Base-by-base conservation (phyloP, 257 asterid genomes). In the Capsicum pubescens region DNA sequence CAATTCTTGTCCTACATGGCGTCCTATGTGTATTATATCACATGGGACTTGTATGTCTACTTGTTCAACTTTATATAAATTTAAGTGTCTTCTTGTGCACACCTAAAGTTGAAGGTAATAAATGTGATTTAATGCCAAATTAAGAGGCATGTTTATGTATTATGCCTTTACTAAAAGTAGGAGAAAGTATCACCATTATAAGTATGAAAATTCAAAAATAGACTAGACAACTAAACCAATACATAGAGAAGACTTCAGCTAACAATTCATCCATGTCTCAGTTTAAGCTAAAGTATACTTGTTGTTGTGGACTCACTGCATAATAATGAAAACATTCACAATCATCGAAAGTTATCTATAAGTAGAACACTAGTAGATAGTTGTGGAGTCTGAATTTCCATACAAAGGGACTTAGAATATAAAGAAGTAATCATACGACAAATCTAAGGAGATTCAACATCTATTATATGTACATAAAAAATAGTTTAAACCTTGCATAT, bases 261-360 rank as follows among this genome's bases (percentile, higher is more conserved):
- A 3, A 50, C 50, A 74, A 74, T 19, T 19, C 80, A 50, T 74
- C 44, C 80, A 50, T 74, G 80, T 50, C 80, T 74, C 60, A 19
- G 60, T 50, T 9, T 74, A 74, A 50, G 80, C 80, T 48, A 74
- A 1, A 74, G 80, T 50, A 60, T 74, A 21, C 80, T 74, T 26
- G 61, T 60, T 21, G 80, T 74, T 0, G 80, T 74, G 21, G 80
- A 74, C 19, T 74, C 80, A 19, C 80, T 74, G 80, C 57, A 74
- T 48, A 74, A 19, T 19, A 48, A 72, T 72, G 58, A 26, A 74
- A 74, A 74, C 44, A 74, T 50, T 50, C 19, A 74, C n/a, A 74
- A 74, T 74, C 60, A 74, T 60, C 4, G 21, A 74, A 21, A 56
- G 12, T 21, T 26, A 63, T 26, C 10, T 21, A 21, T 15, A 67